Conservation (phyloP, 176 grass and related monocot genomes). For the Pontederia crassipes region DNA sequence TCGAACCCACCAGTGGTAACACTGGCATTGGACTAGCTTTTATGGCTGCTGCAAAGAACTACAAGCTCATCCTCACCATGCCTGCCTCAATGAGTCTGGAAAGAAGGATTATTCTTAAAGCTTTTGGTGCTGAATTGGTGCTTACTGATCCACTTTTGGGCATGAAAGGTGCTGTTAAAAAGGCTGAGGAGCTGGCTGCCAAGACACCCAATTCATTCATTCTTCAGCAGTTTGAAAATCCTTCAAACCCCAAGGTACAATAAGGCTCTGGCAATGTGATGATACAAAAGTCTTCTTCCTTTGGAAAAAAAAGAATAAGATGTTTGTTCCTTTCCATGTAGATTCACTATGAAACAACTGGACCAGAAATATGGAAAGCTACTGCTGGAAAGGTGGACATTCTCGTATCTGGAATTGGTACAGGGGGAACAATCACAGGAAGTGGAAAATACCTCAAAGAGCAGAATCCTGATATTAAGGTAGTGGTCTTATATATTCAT, state of each 20-base stretch:
- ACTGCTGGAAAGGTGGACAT: constrained; percentile 40
- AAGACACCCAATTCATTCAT: constrained; percentile 40
- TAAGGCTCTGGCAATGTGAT: background rate
- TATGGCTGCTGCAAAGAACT: constrained; percentile 43
- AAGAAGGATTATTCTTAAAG: constrained; percentile 40
- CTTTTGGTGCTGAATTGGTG: constrained; percentile 50
- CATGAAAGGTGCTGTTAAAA: constrained; percentile 48
- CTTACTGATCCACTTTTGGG: constrained; percentile 47
- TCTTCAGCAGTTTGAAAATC: constrained; percentile 50
- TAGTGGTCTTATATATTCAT: background rate
- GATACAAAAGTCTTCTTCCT: background rate
- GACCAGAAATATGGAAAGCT: constrained; percentile 45
- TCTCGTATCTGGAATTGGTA: constrained; percentile 39
- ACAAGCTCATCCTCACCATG: constrained; percentile 44
- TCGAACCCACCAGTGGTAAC: constrained; percentile 52
- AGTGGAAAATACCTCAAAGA: constrained; percentile 46
- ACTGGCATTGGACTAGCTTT: constrained; percentile 48
- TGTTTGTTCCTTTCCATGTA: constrained; percentile 12
- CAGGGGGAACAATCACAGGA: constrained; percentile 46
- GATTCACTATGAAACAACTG: constrained; percentile 52
- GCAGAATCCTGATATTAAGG: constrained; percentile 43
- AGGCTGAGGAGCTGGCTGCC: constrained; percentile 41
- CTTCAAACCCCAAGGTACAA: constrained; percentile 42
- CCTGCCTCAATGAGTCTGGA: constrained; percentile 48
- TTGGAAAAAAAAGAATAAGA: background rate